phyloP scores from a whole-genome alignment of 495 filamentous ascomycete genomes.

The Trichocladium uniseriatum region DNA sequence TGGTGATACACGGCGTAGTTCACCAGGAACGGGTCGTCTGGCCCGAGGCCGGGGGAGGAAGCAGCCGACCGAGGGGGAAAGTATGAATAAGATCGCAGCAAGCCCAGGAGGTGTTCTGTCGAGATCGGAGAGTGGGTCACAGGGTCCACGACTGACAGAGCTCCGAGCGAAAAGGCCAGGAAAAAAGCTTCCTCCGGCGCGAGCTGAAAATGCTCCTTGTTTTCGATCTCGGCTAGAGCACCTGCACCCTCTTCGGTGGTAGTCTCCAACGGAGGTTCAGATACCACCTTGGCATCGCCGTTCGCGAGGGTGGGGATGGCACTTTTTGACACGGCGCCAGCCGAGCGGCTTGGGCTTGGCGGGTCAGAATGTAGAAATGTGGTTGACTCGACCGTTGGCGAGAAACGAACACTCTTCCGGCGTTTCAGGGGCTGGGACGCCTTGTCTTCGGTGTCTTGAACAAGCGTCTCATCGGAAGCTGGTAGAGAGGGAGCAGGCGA shows the following conservation, averaged over 20 bases:
- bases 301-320: background rate
- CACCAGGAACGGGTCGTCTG: conserved; percentile 74
- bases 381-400: conserved; percentile 49
- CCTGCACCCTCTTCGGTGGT: background rate
- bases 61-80: conserved; percentile 46
- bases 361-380: conserved; percentile 44
- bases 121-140: conserved; percentile 40
- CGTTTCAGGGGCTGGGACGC: conserved; percentile 22
- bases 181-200: conserved; percentile 90
- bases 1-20: conserved; percentile 91
- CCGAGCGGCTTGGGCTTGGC: conserved; percentile 25
- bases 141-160: conserved; percentile 56
- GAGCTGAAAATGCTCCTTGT: conserved; percentile 88
- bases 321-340: background rate
- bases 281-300: background rate
- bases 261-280: background rate
- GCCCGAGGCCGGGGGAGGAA: conserved; percentile 33
- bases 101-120: conserved; percentile 46
- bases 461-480: conserved; percentile 3
- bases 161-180: conserved; percentile 70
- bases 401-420: conserved; percentile 56
- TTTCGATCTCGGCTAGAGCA: conserved; percentile 35
- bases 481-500: conserved; percentile 6
- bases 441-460: background rate
- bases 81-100: conserved; percentile 60